These are phyloP conservation scores for Phaeosphaeriaceae sp. DNA, from an alignment of 2,329 filamentous ascomycete genomes.

Conservation along the genomic window DNA sequence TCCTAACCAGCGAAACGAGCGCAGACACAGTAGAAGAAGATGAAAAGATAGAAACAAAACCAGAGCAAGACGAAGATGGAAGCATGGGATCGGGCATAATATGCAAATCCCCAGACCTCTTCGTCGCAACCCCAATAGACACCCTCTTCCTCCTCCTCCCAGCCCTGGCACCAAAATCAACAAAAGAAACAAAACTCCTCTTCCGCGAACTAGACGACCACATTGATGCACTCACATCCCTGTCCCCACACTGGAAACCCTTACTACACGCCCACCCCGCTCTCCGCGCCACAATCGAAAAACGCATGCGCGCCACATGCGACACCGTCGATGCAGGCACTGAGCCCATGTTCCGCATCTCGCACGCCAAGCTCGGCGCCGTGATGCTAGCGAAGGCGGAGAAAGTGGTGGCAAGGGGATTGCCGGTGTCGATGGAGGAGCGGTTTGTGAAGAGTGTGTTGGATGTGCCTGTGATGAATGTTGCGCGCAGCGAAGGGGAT, in stretches of 20 bases:
- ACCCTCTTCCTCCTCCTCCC: slow-evolving; percentile 83
- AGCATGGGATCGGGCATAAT: slow-evolving; percentile 57
- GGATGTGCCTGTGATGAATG: slow-evolving; percentile 74
- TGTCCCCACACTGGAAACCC: slow-evolving; percentile 64
- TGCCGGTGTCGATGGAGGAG: slow-evolving; percentile 85
- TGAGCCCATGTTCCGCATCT: slow-evolving; percentile 85
- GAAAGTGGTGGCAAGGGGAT: slow-evolving; percentile 66
- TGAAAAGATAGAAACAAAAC: slow-evolving; percentile 8
- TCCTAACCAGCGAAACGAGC: slow-evolving; percentile 50
- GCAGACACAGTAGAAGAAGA: slow-evolving; percentile 6
- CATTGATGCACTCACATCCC: slow-evolving; percentile 65
- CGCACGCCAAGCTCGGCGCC: slow-evolving; percentile 69
- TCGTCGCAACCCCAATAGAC: slow-evolving; percentile 83
- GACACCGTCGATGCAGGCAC: slow-evolving; percentile 83
- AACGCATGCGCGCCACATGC: slow-evolving; percentile 73
- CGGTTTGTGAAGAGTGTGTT: slow-evolving; percentile 78
- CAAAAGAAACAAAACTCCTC: slow-evolving; percentile 62
- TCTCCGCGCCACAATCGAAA: slow-evolving; percentile 60
- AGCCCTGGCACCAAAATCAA: slow-evolving; percentile 61
- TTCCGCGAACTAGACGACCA: slow-evolving; percentile 76
- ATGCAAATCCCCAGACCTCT: slow-evolving; percentile 73
- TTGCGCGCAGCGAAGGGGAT: slow-evolving; percentile 61
- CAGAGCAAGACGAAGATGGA: neutral
- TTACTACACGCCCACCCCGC: slow-evolving; percentile 56
- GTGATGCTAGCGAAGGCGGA: slow-evolving; percentile 75